These are phyloP conservation scores for Thozetella sp. DNA, from an alignment of 495 filamentous ascomycete species.

Conservation along the genomic window DNA sequence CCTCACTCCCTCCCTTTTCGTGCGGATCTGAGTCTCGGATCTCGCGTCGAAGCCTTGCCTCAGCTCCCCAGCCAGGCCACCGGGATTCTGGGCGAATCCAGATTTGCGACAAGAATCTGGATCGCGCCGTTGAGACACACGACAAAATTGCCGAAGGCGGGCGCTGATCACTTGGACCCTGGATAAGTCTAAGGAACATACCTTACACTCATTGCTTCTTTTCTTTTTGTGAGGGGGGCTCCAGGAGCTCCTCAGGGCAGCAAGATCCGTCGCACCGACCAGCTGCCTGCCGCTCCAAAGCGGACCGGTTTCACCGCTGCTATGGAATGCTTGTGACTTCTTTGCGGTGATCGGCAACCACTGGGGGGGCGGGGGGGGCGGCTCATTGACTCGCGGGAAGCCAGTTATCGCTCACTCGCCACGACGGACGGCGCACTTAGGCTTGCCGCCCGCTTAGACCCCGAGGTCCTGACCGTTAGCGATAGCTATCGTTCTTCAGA, in stretches of 20 bases:
- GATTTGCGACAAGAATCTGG: neutral
- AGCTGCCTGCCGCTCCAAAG: neutral
- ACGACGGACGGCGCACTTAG: too few relatives aligned
- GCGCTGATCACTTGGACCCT: neutral
- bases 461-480: too few relatives aligned
- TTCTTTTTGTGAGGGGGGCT: too few relatives aligned
- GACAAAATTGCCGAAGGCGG: neutral
- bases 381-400: neutral
- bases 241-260: too few relatives aligned
- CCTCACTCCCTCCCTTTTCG: too few relatives aligned
- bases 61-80: too few relatives aligned
- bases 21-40: too few relatives aligned
- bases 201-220: too few relatives aligned
- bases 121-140: neutral
- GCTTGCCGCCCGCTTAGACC: too few relatives aligned
- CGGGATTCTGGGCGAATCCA: neutral
- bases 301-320: neutral
- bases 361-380: neutral
- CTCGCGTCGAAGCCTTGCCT: too few relatives aligned
- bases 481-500: neutral
- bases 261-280: neutral
- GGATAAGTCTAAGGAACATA: too few relatives aligned
- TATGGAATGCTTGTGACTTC: neutral
- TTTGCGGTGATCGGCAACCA: neutral
- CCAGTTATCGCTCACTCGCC: neutral